These are phyloP conservation scores for Fragilaria crotonensis DNA, from an alignment of 108 stramenopile genomes.

Conservation along the genomic window DNA sequence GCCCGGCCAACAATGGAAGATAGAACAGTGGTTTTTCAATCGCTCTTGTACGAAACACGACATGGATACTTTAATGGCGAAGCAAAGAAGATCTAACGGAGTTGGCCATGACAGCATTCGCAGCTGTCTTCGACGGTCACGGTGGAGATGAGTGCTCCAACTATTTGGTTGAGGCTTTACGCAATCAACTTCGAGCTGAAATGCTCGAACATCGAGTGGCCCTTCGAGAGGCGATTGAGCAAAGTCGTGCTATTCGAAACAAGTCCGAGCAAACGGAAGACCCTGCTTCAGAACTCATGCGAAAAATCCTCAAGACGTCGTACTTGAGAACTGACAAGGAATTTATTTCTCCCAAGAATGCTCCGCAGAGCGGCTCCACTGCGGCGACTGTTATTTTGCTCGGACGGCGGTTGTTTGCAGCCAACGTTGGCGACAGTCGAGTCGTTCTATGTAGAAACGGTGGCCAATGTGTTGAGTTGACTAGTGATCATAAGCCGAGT, in stretches of 20 bases:
- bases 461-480: conserved; percentile 84
- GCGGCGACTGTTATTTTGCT: conserved; percentile 87
- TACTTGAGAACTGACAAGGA: conserved; percentile 90
- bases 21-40: conserved; percentile 80
- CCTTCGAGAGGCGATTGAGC: conserved; percentile 67
- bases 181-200: conserved; percentile 68
- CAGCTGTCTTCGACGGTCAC: conserved; percentile 96
- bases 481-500: conserved; percentile 95
- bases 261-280: conserved; percentile 77
- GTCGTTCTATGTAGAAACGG: conserved; percentile 86
- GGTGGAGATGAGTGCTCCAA: conserved; percentile 92
- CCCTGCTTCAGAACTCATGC: conserved; percentile 82
- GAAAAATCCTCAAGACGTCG: conserved; percentile 77
- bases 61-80: conserved; percentile 80
- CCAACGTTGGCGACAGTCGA: conserved; percentile 96
- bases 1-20: conserved; percentile 95
- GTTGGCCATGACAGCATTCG: conserved; percentile 86
- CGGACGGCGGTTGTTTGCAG: conserved; percentile 86
- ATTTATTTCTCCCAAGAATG: conserved; percentile 80
- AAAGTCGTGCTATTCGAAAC: conserved; percentile 46
- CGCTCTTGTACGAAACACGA: conserved; percentile 68
- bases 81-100: conserved; percentile 71
- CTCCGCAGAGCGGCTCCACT: conserved; percentile 92
- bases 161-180: conserved; percentile 82
- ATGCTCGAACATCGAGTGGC: conserved; percentile 72